Evolutionary conservation across 768 basidiomycete species (phyloP).

Genomic region (Hypholoma sublateritium): DNA sequence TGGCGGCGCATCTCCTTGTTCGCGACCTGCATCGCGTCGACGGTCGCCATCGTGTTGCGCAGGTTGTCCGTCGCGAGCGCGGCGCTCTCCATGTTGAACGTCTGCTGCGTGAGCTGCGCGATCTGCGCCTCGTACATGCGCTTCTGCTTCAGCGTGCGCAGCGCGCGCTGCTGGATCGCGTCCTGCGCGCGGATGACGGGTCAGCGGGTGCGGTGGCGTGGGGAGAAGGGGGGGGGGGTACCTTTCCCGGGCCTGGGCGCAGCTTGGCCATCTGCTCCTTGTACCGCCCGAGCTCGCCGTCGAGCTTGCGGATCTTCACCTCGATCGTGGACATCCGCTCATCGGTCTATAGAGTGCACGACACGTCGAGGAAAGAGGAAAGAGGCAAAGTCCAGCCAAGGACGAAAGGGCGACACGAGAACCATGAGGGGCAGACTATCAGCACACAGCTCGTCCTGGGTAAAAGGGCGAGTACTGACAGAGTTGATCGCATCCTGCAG

Average conservation of each 20-base stretch:
- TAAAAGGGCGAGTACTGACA: constrained; percentile 40
- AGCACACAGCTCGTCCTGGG: not conserved
- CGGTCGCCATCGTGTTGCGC: constrained; percentile 97
- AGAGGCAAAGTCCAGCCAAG: not conserved
- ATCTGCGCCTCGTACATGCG: constrained; percentile 94
- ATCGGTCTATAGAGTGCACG: constrained; percentile 64
- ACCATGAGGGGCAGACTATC: not conserved
- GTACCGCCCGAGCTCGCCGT: constrained; percentile 88
- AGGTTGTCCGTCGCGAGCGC: constrained; percentile 96
- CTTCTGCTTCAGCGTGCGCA: constrained; percentile 93
- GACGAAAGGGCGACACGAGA: not conserved
- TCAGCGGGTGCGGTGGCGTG: not conserved
- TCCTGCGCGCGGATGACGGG: constrained; percentile 43
- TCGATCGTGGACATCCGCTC: constrained; percentile 83
- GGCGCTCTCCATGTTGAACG: constrained; percentile 98
- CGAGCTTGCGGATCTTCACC: constrained; percentile 95
- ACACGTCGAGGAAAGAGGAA: constrained; percentile 1
- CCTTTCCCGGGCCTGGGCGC: constrained; percentile 94
- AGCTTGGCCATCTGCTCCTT: constrained; percentile 97
- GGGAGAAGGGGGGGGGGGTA: constrained; percentile 28
- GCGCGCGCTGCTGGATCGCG: constrained; percentile 92
- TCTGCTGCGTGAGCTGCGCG: constrained; percentile 87
- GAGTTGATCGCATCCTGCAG: constrained; percentile 93
- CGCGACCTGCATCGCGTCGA: constrained; percentile 93
- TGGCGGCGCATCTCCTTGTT: constrained; percentile 97